Conservation (phyloP, 306 rosid genomes). For the Carpinus fangiana region DNA sequence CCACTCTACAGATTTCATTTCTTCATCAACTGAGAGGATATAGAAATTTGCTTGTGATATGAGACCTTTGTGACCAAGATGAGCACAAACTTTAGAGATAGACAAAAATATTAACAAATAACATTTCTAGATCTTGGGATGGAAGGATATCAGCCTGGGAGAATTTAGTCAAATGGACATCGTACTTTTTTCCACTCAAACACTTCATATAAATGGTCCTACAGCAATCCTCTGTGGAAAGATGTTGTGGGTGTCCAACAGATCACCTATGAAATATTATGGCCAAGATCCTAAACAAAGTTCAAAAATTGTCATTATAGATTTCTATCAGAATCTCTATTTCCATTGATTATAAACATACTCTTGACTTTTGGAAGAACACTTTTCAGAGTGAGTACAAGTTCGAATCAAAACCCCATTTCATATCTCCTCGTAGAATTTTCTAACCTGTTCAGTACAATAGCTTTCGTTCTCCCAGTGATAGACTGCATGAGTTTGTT, state of each 20-base stretch:
- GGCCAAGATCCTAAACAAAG: background rate
- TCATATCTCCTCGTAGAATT: conserved; percentile 11
- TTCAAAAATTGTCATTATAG: background rate
- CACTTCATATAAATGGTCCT: background rate
- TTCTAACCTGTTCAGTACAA: conserved; percentile 75
- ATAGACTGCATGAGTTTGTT: conserved; percentile 54
- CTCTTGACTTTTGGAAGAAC: conserved; percentile 2
- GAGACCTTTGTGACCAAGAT: background rate
- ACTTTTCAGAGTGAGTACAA: conserved; percentile 7
- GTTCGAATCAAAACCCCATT: conserved; percentile 1
- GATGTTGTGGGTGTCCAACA: background rate
- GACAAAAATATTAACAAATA: background rate
- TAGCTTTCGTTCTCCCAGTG: conserved; percentile 71
- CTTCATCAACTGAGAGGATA: background rate
- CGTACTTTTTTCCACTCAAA: background rate
- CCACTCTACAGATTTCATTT: background rate
- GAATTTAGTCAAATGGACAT: background rate
- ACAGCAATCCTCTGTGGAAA: background rate
- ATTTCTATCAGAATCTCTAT: background rate
- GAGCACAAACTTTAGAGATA: background rate
- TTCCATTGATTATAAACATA: conserved; percentile 9
- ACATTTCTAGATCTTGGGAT: background rate
- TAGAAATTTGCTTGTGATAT: background rate
- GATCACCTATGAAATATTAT: conserved; percentile 12
- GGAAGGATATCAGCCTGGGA: background rate